A percentile compares a stretch with the other conserved stretches of the same genome.
These are phyloP conservation scores for Papiliotrema laurentii DNA, from an alignment of 1,284 basidiomycete genomes.

Conservation along the genomic window DNA sequence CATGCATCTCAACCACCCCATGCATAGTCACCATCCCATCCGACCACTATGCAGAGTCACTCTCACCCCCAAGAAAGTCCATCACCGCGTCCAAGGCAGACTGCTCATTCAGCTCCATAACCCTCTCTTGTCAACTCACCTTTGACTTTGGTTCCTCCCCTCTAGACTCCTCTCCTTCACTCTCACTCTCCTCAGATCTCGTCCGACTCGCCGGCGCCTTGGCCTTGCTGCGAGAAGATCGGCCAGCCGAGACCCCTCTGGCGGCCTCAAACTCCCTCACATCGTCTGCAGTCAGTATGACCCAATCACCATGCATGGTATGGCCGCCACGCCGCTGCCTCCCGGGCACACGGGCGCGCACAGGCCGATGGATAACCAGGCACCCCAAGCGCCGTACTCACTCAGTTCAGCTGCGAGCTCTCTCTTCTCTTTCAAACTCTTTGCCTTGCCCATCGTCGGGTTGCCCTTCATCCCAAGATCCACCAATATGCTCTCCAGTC, in stretches of 20 bases:
- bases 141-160: slow-evolving; percentile 28
- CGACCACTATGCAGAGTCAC: too few species aligned
- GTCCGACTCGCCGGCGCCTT: slow-evolving; percentile 5
- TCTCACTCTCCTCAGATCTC: slow-evolving; percentile 6
- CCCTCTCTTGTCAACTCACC: slow-evolving; percentile 6
- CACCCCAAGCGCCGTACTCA: too few species aligned
- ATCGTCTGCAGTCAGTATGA: slow-evolving; percentile 35
- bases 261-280: slow-evolving; percentile 46
- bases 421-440: slow-evolving; percentile 61
- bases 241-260: slow-evolving; percentile 25
- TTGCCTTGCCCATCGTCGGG: slow-evolving; percentile 73
- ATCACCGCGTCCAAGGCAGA: slow-evolving; percentile 24
- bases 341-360: too few species aligned
- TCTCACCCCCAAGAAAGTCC: slow-evolving; percentile 24
- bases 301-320: not conserved
- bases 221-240: slow-evolving; percentile 10
- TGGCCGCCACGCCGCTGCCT: too few species aligned
- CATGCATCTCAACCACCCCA: too few species aligned
- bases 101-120: slow-evolving; percentile 10
- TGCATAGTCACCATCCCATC: too few species aligned
- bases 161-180: slow-evolving; percentile 10
- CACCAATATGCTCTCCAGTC: slow-evolving; percentile 60
- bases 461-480: slow-evolving; percentile 75
- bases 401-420: slow-evolving; percentile 75
- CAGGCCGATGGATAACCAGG: too few species aligned